Evolutionary conservation across 441 rosid genomes (phyloP), one percentile per base, ranked within the genome.

Genomic region (Codiaeum variegatum): DNA sequence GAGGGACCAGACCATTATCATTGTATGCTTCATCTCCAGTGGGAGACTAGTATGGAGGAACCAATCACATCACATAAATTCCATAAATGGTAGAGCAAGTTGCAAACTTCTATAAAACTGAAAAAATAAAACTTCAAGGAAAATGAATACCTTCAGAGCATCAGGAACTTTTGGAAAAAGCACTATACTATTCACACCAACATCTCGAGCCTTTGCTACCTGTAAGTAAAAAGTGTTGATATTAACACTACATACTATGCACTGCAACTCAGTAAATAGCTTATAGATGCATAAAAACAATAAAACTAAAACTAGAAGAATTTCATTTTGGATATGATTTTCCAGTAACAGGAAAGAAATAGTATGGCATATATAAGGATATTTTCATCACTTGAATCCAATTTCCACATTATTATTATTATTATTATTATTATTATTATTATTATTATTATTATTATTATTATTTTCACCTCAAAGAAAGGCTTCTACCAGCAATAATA

Each of bases 111-210:
- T 66, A 42, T 65, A 51, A 69, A 38, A 40, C 36, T 74, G 26
- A 71, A 55, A 9, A 18, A 18, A 42, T 51, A 73, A 60, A 19
- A 42, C n/a, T 11, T 31, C 42, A 28, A 67, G 38, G 67, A 70
- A 60, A 77, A 80, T 11, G 36, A 64, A 79, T 77, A 94, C 99
- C 99, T 94, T 94, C 74, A 94, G 71, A 66, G 87, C 98, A 83
- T 94, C 99, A 0, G 98, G 99, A 77, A 94, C 92, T 88, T 94
- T 94, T 60, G 99, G 99, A 77, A 94, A 92, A 72, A 94, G 79
- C 32, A 94, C 93, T 5, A 92, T 71, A 66, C 94, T 91, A 72
- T 92, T 92, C 1, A 94, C 97, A 46, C 98, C 99, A 82, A 92
- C 96, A 79, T 90, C 99, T 52, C 90, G 84, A 73, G 99, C 98